Evolutionary conservation across 208 protist genomes (phyloP).

Genomic region (Acanthamoeba sp.): DNA sequence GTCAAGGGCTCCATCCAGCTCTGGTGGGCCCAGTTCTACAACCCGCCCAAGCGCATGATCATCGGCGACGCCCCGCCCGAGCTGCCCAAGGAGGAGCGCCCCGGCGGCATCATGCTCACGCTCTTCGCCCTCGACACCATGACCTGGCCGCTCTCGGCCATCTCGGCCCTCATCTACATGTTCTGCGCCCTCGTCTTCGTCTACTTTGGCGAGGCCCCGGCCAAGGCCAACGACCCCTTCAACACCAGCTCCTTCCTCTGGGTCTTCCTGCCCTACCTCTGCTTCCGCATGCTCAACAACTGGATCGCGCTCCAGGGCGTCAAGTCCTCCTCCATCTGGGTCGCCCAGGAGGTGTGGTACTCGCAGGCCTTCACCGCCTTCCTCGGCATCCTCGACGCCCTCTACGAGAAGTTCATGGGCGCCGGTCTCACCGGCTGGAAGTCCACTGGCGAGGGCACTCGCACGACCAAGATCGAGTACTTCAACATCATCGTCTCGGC

Average conservation of each 20-base stretch:
- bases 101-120: conserved; percentile 1
- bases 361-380: conserved; percentile 62
- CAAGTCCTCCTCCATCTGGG: conserved; percentile 54
- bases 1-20: conserved; percentile 74
- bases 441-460: conserved; percentile 27
- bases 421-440: conserved; percentile 48
- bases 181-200: conserved; percentile 67
- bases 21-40: conserved; percentile 69
- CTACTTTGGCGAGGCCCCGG: conserved; percentile 40
- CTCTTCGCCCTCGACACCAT: conserved; percentile 62
- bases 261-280: conserved; percentile 71
- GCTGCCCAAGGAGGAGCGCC: conserved; percentile 66
- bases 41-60: background rate
- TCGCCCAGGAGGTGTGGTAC: conserved; percentile 70
- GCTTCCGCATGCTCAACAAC: conserved; percentile 68
- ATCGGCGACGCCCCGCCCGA: conserved; percentile 45
- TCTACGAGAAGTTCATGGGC: conserved; percentile 66
- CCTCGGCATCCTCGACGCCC: conserved; percentile 67
- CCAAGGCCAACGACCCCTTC: conserved; percentile 15
- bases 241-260: conserved; percentile 40
- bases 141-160: conserved; percentile 66
- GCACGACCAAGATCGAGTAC: conserved; percentile 60
- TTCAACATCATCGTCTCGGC: conserved; percentile 54
- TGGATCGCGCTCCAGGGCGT: conserved; percentile 69
- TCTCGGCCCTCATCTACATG: conserved; percentile 70